phyloP scores from a whole-genome alignment of 1,284 basidiomycete species.

The Phaffia rhodozyma region DNA sequence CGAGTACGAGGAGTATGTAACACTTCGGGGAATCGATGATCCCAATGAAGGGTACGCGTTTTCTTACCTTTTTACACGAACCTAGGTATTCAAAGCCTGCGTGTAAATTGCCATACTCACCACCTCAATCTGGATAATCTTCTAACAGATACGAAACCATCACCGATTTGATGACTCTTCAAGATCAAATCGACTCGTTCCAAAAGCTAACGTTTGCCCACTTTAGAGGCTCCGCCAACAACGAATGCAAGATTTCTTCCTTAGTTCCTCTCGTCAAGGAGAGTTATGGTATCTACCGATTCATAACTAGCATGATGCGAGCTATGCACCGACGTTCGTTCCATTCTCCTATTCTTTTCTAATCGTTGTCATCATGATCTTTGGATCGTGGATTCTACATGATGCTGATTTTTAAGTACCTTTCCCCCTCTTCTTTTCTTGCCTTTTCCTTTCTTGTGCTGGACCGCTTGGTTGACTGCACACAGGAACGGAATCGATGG shows the following conservation, averaged over 20 bases:
- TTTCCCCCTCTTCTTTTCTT: not conserved
- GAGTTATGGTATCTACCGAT: constrained; percentile 92
- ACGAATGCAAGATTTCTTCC: constrained; percentile 88
- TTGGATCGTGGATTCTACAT: not conserved
- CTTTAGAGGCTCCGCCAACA: constrained; percentile 78
- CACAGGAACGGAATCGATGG: constrained; percentile 70
- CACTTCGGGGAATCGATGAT: constrained; percentile 88
- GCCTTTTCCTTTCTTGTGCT: not conserved
- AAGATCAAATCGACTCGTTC: constrained; percentile 95
- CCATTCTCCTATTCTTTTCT: not conserved
- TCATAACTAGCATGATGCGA: constrained; percentile 92
- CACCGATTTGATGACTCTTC: constrained; percentile 83
- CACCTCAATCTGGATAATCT: not conserved
- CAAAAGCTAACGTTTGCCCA: constrained; percentile 90
- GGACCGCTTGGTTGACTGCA: not conserved
- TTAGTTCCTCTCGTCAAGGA: constrained; percentile 92
- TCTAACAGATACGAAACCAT: constrained; percentile 78
- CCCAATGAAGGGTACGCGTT: constrained; percentile 84
- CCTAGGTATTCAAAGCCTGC: not conserved
- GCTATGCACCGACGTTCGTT: constrained; percentile 80
- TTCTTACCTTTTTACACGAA: not conserved
- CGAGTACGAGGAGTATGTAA: constrained; percentile 94
- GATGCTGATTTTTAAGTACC: not conserved
- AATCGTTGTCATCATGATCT: not conserved
- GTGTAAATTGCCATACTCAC: constrained; percentile 10